Percentiles rank a stretch among this genome's conserved stretches.
Evolutionary conservation across 495 filamentous ascomycete genomes (phyloP).

Genomic region (Hypoxylon fragiforme): DNA sequence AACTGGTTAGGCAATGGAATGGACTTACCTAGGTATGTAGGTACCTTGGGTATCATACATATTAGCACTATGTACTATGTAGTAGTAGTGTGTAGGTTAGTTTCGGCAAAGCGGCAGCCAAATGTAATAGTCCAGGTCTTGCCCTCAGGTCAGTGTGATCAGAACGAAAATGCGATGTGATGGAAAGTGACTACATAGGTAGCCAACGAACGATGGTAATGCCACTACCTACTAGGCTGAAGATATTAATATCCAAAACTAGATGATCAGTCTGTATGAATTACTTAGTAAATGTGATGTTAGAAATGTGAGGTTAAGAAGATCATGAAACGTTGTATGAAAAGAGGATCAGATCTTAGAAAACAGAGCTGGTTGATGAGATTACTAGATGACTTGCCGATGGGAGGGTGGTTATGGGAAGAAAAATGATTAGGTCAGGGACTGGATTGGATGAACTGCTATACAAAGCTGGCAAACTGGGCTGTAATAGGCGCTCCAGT

Average conservation of each 20-base stretch:
- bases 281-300: conserved; percentile 9
- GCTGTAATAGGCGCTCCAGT: conserved; percentile 27
- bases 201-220: conserved; percentile 10
- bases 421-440: conserved; percentile 17
- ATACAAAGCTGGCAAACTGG: conserved; percentile 5
- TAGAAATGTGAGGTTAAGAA: conserved; percentile 27
- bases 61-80: too few species aligned
- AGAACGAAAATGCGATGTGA: background rate
- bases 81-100: too few species aligned
- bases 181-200: background rate
- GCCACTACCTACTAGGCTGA: background rate
- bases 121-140: too few species aligned
- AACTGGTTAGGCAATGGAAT: too few species aligned
- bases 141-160: too few species aligned
- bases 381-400: conserved; percentile 32
- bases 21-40: too few species aligned
- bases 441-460: too few species aligned
- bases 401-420: background rate
- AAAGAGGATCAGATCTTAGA: conserved; percentile 29
- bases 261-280: conserved; percentile 8
- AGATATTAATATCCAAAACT: background rate
- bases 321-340: conserved; percentile 39
- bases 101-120: conserved; percentile 6
- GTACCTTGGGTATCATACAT: too few species aligned
- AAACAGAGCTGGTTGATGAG: conserved; percentile 12